Conservation (phyloP, 345 rosid genomes). For the Heritiera littoralis region DNA sequence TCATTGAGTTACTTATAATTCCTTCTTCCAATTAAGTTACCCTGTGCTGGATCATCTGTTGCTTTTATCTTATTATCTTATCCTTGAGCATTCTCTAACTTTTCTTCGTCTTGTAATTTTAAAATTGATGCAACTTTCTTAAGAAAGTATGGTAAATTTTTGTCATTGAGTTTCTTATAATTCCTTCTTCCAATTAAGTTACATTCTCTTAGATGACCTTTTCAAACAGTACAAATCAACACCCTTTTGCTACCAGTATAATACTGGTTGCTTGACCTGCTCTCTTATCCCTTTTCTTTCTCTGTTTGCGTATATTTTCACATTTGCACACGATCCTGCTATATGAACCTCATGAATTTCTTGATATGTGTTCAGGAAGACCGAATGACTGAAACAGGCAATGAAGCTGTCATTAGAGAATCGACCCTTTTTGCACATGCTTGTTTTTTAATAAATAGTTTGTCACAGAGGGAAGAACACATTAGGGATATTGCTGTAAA, state of each 20-base stretch:
- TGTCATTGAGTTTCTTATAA: background rate
- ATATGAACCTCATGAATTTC: constrained; percentile 23
- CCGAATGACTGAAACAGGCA: constrained; percentile 70
- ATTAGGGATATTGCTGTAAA: constrained; percentile 82
- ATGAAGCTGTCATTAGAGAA: constrained; percentile 80
- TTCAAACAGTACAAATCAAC: background rate
- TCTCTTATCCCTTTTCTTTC: constrained; percentile 15
- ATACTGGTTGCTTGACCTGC: constrained; percentile 9
- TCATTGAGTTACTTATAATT: background rate
- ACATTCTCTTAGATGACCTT: constrained; percentile 10
- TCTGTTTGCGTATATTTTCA: constrained; percentile 17
- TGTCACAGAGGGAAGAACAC: constrained; percentile 97
- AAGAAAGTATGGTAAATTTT: background rate
- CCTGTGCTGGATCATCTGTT: background rate
- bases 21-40: background rate
- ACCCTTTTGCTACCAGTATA: constrained; percentile 11
- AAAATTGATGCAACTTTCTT: background rate
- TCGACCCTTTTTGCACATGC: constrained; percentile 77
- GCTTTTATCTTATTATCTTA: constrained; percentile 1
- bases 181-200: background rate
- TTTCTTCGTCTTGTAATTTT: background rate
- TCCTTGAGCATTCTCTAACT: background rate
- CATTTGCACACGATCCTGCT: constrained; percentile 3
- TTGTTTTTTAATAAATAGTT: constrained; percentile 87
- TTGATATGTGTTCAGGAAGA: constrained; percentile 76